phyloP scores from a whole-genome alignment of 257 asterid species.

The Pogostemon cablin region DNA sequence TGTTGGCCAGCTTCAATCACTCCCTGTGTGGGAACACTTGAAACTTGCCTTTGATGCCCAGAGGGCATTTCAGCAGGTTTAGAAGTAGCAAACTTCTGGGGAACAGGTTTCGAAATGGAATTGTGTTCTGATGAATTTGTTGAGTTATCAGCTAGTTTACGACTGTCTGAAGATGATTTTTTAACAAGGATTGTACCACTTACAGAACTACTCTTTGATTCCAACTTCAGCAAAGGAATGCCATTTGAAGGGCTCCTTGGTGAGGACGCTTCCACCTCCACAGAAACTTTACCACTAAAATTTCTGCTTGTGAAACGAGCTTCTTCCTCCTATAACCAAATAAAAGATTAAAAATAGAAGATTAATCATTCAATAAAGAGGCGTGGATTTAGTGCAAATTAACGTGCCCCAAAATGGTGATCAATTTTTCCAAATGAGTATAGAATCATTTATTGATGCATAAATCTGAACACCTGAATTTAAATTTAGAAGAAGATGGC shows the following conservation, averaged over 20 bases:
- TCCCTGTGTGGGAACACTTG: conserved; percentile 37
- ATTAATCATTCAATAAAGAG: neutral
- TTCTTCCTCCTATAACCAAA: conserved; percentile 55
- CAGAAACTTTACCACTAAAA: conserved; percentile 37
- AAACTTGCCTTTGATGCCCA: conserved; percentile 37
- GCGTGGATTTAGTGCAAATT: neutral
- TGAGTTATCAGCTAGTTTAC: conserved; percentile 46
- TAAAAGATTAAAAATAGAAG: conserved; percentile 1
- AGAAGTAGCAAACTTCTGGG: conserved; percentile 38
- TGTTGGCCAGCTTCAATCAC: conserved; percentile 26
- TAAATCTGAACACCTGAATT: neutral
- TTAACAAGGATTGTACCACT: conserved; percentile 39
- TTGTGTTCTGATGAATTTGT: conserved; percentile 46
- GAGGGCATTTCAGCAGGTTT: conserved; percentile 42
- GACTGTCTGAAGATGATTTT: conserved; percentile 48
- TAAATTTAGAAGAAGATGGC: neutral
- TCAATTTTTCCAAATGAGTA: conserved; percentile 8
- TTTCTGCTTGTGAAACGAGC: conserved; percentile 39
- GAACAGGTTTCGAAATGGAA: conserved; percentile 39
- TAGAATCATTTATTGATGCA: conserved; percentile 3
- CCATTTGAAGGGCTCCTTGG: conserved; percentile 59
- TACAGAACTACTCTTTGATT: conserved; percentile 37
- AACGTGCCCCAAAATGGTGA: neutral
- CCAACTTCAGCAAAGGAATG: conserved; percentile 39
- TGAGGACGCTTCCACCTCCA: conserved; percentile 43